Evolutionary conservation across 768 basidiomycete species (phyloP), one percentile per base, ranked within the genome.

Genomic region (Nidularia sp.): DNA sequence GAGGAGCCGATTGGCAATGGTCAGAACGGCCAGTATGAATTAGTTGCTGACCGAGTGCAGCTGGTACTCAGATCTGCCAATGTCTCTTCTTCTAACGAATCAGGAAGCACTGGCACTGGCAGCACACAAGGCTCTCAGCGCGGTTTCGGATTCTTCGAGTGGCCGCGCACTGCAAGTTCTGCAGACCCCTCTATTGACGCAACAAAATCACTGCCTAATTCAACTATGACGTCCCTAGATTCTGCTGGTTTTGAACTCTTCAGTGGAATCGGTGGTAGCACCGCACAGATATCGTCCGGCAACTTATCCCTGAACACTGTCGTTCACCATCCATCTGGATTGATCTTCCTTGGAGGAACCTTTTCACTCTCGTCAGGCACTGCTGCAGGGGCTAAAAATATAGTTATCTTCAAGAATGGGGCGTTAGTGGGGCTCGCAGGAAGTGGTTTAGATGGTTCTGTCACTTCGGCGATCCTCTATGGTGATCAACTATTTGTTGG

Each of bases 141-240:
- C 18, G 84, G 84, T 2, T 94, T 91, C 62, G 96, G 96, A 9
- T 85, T 97, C 59, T 86, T 90, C 56, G 96, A 98, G 66, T 98
- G 90, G 90, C 83, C 87, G 22, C 69, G 87, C 33, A 69, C 69
- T 49, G 64, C 70, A 7, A 66, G 68, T 1, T 52, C 65, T 2
- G 66, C 54, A 8, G 50, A 53, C 18, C 49, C 61, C 7, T 53
- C 70, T 34, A 66, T 77, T 22, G 85, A 91, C 61, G 86, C 85
- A 5, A 83, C 84, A 2, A 70, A 78, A 8, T 64, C 70, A 2
- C 71, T 95, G 42, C 72, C 85, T 1, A 93, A 93, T 63, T 66
- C 80, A 2, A 82, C 85, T 8, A 72, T 88, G 64, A 94, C 94
- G 2, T 52, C 77, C 2, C 67, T 88, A 9, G 90, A 94, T 60